These are phyloP conservation scores for Diaporthe caulivora DNA, from an alignment of 2,329 filamentous ascomycete species.

Conservation along the genomic window DNA sequence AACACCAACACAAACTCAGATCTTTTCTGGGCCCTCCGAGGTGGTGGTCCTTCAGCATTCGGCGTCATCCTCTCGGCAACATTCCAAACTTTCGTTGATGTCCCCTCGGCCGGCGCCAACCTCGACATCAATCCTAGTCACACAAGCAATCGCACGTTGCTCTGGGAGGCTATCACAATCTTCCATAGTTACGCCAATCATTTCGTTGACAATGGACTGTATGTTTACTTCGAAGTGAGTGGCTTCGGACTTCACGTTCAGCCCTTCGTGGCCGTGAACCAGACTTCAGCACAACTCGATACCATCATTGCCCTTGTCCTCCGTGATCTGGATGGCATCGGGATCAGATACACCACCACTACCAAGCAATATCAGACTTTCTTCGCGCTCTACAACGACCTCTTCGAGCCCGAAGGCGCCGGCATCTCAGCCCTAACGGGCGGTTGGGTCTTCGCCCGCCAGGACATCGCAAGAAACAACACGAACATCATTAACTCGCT, in stretches of 20 bases:
- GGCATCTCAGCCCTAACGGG: slow-evolving; percentile 52
- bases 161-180: slow-evolving; percentile 55
- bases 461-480: slow-evolving; percentile 52
- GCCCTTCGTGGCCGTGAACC: slow-evolving; percentile 53
- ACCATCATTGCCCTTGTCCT: slow-evolving; percentile 52
- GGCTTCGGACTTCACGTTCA: slow-evolving; percentile 54
- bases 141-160: slow-evolving; percentile 54
- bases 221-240: slow-evolving; percentile 58
- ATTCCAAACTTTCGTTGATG: slow-evolving; percentile 65
- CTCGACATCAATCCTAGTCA: slow-evolving; percentile 53
- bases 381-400: slow-evolving; percentile 52
- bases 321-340: slow-evolving; percentile 47
- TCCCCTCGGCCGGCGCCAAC: slow-evolving; percentile 55
- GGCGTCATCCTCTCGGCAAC: slow-evolving; percentile 61
- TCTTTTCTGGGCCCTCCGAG: slow-evolving; percentile 68
- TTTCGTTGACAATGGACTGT: slow-evolving; percentile 56
- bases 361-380: slow-evolving; percentile 50
- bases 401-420: slow-evolving; percentile 52
- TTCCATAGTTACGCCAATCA: slow-evolving; percentile 49
- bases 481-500: slow-evolving; percentile 52
- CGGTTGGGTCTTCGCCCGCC: slow-evolving; percentile 53
- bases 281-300: slow-evolving; percentile 51
- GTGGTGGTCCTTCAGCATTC: slow-evolving; percentile 65
- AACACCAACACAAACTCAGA: slow-evolving; percentile 59
- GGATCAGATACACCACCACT: slow-evolving; percentile 45